A percentile compares a stretch with the other conserved stretches of the same genome.
Evolutionary conservation across 1,284 basidiomycete genomes (phyloP).

Genomic region (Cryptococcus sp.): DNA sequence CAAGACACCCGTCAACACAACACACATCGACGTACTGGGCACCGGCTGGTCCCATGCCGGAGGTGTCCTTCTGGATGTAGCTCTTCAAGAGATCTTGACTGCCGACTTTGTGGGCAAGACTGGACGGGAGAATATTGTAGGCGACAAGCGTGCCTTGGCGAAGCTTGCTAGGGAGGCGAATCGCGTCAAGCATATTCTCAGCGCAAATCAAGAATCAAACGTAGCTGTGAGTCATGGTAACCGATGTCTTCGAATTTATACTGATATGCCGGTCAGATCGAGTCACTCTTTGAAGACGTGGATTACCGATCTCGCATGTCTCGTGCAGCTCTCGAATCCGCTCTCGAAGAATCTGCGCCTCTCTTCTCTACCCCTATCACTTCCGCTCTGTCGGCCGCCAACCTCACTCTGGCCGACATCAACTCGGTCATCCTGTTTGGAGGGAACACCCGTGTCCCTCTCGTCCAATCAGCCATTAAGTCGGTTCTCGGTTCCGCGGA

Average conservation of each 20-base stretch:
- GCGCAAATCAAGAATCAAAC: constrained; percentile 81
- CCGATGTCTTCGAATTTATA: not conserved
- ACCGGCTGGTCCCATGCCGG: constrained; percentile 79
- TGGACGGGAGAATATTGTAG: constrained; percentile 32
- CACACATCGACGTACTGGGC: constrained; percentile 72
- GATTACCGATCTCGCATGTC: constrained; percentile 82
- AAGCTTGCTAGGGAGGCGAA: constrained; percentile 92
- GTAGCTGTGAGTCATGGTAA: constrained; percentile 61
- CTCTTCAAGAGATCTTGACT: constrained; percentile 77
- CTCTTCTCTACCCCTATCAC: constrained; percentile 72
- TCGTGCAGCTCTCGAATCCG: constrained; percentile 77
- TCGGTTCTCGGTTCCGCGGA: constrained; percentile 70
- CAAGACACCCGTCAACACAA: constrained; percentile 60
- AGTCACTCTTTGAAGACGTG: constrained; percentile 84
- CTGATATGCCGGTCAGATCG: constrained; percentile 59
- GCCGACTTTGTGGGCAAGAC: constrained; percentile 69
- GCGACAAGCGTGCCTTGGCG: constrained; percentile 82
- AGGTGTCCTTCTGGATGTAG: constrained; percentile 80
- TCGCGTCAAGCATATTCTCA: constrained; percentile 88
- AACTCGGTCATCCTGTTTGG: constrained; percentile 89
- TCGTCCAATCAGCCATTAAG: constrained; percentile 82
- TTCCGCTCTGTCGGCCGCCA: constrained; percentile 71
- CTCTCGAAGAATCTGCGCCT: constrained; percentile 59
- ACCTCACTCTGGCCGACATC: constrained; percentile 66
- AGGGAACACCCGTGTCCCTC: constrained; percentile 84